These are phyloP conservation scores for Pseudogymnoascus sp. DNA, from an alignment of 2,329 filamentous ascomycete genomes.

Conservation along the genomic window DNA sequence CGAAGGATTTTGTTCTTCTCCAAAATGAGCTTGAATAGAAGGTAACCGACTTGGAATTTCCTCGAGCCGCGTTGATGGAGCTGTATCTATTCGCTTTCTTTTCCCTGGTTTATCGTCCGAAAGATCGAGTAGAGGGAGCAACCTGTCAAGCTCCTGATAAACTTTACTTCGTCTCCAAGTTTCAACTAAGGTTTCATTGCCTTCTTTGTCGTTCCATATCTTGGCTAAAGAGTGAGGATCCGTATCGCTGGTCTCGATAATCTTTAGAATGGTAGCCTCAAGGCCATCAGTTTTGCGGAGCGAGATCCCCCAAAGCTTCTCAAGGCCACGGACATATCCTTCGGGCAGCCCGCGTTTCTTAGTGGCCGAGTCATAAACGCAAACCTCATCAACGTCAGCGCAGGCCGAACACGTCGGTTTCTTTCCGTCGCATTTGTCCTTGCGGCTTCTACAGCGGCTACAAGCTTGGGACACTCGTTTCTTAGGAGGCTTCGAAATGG, in stretches of 20 bases:
- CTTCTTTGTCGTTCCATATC: conserved; percentile 30
- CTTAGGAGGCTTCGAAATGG: conserved; percentile 16
- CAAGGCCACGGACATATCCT: conserved; percentile 69
- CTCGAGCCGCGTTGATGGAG: not conserved
- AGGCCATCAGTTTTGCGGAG: conserved; percentile 41
- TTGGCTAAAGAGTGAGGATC: conserved; percentile 5
- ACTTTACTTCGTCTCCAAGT: conserved; percentile 26
- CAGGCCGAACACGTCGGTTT: conserved; percentile 57
- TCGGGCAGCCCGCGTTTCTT: conserved; percentile 73
- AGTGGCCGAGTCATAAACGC: conserved; percentile 60
- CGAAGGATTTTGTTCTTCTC: not conserved
- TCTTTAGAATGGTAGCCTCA: conserved; percentile 38
- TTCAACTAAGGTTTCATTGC: conserved; percentile 26
- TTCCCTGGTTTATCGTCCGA: conserved; percentile 18
- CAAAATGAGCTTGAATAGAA: not conserved
- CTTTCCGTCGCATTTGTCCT: conserved; percentile 53
- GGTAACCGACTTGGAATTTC: not conserved
- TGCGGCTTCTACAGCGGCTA: conserved; percentile 44
- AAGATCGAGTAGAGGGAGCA: conserved; percentile 23
- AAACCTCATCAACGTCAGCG: conserved; percentile 39
- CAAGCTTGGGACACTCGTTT: conserved; percentile 42
- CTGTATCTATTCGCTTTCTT: conserved; percentile 18
- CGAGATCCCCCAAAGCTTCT: conserved; percentile 47
- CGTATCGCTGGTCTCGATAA: conserved; percentile 28
- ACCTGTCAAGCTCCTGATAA: conserved; percentile 23